phyloP scores from a whole-genome alignment of 306 rosid species.

The Aeschynomene evenia region DNA sequence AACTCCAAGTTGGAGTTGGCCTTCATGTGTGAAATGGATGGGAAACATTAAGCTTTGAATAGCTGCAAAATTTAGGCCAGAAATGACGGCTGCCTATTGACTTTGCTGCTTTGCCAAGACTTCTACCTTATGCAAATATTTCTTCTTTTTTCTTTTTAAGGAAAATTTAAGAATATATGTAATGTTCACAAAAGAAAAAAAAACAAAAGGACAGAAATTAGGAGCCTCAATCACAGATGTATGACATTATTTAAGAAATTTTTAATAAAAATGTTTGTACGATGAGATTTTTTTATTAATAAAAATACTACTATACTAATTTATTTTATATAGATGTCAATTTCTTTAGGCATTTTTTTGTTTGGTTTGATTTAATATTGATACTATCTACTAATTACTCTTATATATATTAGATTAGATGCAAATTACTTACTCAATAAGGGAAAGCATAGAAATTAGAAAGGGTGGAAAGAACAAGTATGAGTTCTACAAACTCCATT shows the following conservation, averaged over 20 bases:
- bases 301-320: not conserved
- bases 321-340: not conserved
- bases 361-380: too few species aligned
- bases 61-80: not conserved
- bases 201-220: not conserved
- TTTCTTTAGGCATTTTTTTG: not conserved
- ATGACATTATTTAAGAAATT: not conserved
- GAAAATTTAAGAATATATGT: too few species aligned
- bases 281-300: not conserved
- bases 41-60: not conserved
- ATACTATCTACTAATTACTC: too few species aligned
- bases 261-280: not conserved
- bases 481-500: not conserved
- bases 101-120: not conserved
- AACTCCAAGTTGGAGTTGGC: not conserved
- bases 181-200: too few species aligned
- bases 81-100: not conserved
- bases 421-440: constrained; percentile 8
- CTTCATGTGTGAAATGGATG: not conserved
- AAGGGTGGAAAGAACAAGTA: not conserved
- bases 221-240: not conserved
- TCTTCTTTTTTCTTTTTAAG: not conserved
- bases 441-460: not conserved
- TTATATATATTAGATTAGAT: not conserved
- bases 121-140: not conserved